Evolutionary conservation across 371 early-diverging fungal genomes (phyloP), one percentile per base, ranked within the genome.

Genomic region (Mucor saturninus): DNA sequence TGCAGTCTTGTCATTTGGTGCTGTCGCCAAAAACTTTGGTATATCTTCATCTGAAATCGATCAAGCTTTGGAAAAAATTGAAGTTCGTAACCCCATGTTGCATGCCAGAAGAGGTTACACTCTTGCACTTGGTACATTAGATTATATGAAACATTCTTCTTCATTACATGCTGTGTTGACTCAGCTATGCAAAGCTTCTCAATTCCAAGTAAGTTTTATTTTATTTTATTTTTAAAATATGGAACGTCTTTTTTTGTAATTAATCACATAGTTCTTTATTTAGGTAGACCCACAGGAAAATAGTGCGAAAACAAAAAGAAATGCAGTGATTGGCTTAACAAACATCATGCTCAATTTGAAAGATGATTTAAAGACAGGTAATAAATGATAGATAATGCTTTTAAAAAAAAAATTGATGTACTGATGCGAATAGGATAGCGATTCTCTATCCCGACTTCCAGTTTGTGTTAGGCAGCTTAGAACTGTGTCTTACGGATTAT

Each of bases 401-500:
- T 21, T 21, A 0, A 21, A 21, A 21, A 21, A 21, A 21, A 0
- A 21, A 21, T 21, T 21, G 21, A 21, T 35, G 8, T 4, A 35
- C 35, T 35, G 35, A 35, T 5, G 21, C 4, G 4, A 4, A 11
- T 21, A 21, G 21, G 21, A 42, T 59, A 84, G 86, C 64, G 30
- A 48, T 85, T 9, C 61, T 81, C 5, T 59, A 50, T 26, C 68
- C 72, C 5, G 60, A 83, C 11, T 86, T 85, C 35, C 61, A 66
- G n/a, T 49, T 35, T 3, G 62, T 89, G 7, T 38, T 88, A 11
- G 54, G 71, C 1, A 67, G 81, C 2, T 72, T 88, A 28, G 60
- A 86, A 26, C 61, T 48, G 0, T 93, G 91, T 10, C 73, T 96
- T 50, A 77, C 86, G 8, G 98, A 98, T 71, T 95, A 96, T 65